Evolutionary conservation across 768 basidiomycete genomes (phyloP).

Genomic region (Termitomyces sp.): DNA sequence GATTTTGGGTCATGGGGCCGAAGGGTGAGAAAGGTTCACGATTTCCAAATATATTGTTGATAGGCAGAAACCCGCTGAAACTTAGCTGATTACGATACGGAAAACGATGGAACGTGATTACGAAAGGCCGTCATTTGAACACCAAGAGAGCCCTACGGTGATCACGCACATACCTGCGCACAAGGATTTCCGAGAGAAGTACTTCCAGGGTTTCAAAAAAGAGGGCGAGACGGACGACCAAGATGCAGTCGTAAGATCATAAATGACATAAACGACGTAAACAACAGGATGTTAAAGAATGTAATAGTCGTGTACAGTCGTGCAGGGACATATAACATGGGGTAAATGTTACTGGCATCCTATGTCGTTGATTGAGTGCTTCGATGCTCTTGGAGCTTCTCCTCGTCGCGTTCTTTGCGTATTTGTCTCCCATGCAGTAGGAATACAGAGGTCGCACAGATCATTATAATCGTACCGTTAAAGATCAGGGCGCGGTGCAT

Average conservation of each 20-base stretch:
- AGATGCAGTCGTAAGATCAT: background rate
- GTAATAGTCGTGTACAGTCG: background rate
- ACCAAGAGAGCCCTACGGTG: slow-evolving; percentile 11
- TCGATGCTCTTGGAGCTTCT: slow-evolving; percentile 26
- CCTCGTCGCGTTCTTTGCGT: slow-evolving; percentile 58
- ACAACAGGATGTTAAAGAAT: background rate
- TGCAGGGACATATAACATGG: background rate
- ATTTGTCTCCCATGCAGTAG: slow-evolving; percentile 56
- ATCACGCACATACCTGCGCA: slow-evolving; percentile 69
- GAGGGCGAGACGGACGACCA: slow-evolving; percentile 7
- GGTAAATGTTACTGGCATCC: background rate
- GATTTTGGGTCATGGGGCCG: slow-evolving; percentile 95
- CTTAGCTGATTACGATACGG: slow-evolving; percentile 84
- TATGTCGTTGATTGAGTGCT: background rate
- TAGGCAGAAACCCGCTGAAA: slow-evolving; percentile 3
- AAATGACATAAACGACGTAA: background rate
- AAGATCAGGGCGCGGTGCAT: slow-evolving; percentile 69
- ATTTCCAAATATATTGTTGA: background rate
- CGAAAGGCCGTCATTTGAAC: slow-evolving; percentile 52
- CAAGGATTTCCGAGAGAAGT: slow-evolving; percentile 83
- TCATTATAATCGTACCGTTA: slow-evolving; percentile 47
- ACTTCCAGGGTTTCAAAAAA: slow-evolving; percentile 77
- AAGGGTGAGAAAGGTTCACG: slow-evolving; percentile 48
- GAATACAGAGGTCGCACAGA: slow-evolving; percentile 36
- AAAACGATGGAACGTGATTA: slow-evolving; percentile 49